Evolutionary conservation across 73 alveolate genomes (phyloP).

Genomic region (Tetrahymena thermophila): DNA sequence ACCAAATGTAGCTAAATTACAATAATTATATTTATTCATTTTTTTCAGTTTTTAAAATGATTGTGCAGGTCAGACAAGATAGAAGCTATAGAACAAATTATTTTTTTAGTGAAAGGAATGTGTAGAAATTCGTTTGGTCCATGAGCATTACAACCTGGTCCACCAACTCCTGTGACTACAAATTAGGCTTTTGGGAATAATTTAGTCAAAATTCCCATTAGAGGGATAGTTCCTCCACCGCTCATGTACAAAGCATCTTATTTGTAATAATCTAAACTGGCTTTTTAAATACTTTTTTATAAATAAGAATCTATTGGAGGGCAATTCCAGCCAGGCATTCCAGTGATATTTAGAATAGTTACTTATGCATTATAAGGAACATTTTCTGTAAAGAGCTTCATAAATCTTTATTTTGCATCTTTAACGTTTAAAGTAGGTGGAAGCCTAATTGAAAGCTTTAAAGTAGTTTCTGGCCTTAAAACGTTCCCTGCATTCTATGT

Average conservation of each 20-base stretch:
- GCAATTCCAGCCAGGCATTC: neutral
- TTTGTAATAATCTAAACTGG: slow-evolving; percentile 12
- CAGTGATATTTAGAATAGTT: neutral
- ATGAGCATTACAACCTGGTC: slow-evolving; percentile 89
- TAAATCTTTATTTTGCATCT: slow-evolving; percentile 61
- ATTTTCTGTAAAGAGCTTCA: slow-evolving; percentile 61
- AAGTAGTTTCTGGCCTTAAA: slow-evolving; percentile 67
- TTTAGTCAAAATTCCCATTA: slow-evolving; percentile 26
- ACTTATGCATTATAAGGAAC: slow-evolving; percentile 69
- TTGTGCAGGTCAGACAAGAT: neutral
- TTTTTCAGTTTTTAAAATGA: neutral
- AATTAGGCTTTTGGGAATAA: slow-evolving; percentile 76
- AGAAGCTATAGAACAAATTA: slow-evolving; percentile 40
- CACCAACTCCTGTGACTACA: slow-evolving; percentile 79
- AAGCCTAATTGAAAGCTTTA: slow-evolving; percentile 75
- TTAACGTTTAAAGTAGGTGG: slow-evolving; percentile 81
- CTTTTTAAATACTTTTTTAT: neutral
- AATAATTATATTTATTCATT: too few species aligned
- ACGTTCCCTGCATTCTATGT: slow-evolving; percentile 85
- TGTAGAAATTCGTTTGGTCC: slow-evolving; percentile 79
- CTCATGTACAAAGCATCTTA: slow-evolving; percentile 19
- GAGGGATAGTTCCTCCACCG: slow-evolving; percentile 49
- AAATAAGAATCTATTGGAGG: neutral
- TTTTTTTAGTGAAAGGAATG: slow-evolving; percentile 60
- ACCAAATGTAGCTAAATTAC: too few species aligned